These are phyloP conservation scores for Penicillium goetzii DNA, from an alignment of 495 filamentous ascomycete genomes.

Conservation along the genomic window DNA sequence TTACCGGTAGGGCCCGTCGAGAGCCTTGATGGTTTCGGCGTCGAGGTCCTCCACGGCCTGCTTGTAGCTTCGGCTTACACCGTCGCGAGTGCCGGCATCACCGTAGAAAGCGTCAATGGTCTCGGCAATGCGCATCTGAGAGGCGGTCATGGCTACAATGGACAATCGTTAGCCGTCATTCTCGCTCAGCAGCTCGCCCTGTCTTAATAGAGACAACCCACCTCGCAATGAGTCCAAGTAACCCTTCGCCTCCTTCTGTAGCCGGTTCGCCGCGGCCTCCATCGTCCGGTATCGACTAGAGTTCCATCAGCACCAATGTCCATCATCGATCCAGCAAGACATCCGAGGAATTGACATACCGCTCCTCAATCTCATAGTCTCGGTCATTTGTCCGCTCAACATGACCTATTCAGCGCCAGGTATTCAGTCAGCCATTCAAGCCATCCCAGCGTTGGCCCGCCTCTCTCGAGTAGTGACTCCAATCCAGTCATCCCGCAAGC, in stretches of 20 bases:
- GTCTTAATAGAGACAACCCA: slow-evolving; percentile 37
- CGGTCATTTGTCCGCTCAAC: slow-evolving; percentile 98
- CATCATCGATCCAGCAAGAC: neutral
- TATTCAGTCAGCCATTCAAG: neutral
- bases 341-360: slow-evolving; percentile 51
- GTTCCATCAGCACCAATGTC: slow-evolving; percentile 21
- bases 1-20: slow-evolving; percentile 95
- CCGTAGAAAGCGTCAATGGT: slow-evolving; percentile 99
- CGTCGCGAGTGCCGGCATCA: slow-evolving; percentile 90
- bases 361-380: slow-evolving; percentile 97
- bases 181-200: neutral
- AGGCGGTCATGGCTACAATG: slow-evolving; percentile 88
- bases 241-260: slow-evolving; percentile 97
- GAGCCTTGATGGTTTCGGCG: slow-evolving; percentile 95
- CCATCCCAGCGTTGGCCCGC: neutral
- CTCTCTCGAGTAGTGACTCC: neutral
- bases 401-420: slow-evolving; percentile 61
- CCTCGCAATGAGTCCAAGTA: slow-evolving; percentile 94
- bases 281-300: slow-evolving; percentile 90
- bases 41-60: slow-evolving; percentile 97
- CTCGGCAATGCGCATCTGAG: slow-evolving; percentile 98
- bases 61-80: slow-evolving; percentile 94
- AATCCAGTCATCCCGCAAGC: slow-evolving; percentile 16
- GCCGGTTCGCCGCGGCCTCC: slow-evolving; percentile 86
- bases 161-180: slow-evolving; percentile 3